phyloP scores from a whole-genome alignment of 441 rosid genomes.

The Melastoma candidum region DNA sequence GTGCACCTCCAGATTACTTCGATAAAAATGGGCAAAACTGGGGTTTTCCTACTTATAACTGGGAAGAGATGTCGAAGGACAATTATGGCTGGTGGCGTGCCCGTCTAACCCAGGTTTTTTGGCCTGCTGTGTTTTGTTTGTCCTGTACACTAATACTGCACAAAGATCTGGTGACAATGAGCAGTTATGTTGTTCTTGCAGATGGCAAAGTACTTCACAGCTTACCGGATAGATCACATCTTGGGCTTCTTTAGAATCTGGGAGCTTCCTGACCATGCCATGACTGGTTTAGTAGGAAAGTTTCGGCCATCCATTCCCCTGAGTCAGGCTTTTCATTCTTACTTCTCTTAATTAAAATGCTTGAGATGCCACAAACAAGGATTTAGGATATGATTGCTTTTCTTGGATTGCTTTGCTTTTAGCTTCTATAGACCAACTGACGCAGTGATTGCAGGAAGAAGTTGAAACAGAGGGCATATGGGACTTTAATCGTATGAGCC shows the following conservation, averaged over 20 bases:
- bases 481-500: slow-evolving; percentile 82
- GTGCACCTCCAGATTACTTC: slow-evolving; percentile 99
- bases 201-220: slow-evolving; percentile 97
- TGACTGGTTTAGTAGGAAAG: slow-evolving; percentile 92
- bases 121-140: background rate
- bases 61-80: slow-evolving; percentile 99
- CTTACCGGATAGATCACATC: slow-evolving; percentile 94
- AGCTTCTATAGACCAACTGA: background rate
- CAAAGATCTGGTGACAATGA: slow-evolving; percentile 2
- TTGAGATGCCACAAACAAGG: background rate
- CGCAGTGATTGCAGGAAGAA: slow-evolving; percentile 63
- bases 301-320: slow-evolving; percentile 96
- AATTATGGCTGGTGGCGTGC: slow-evolving; percentile 98
- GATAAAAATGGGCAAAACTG: slow-evolving; percentile 97
- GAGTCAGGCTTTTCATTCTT: slow-evolving; percentile 49
- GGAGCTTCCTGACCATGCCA: slow-evolving; percentile 95
- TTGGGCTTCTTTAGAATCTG: slow-evolving; percentile 98
- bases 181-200: slow-evolving; percentile 26
- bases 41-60: slow-evolving; percentile 99
- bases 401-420: background rate
- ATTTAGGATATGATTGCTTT: background rate
- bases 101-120: slow-evolving; percentile 82
- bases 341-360: no score
- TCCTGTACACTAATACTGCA: background rate
- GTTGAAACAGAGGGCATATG: slow-evolving; percentile 91